Conservation (phyloP, 164 flowering plant species). For the Houttuynia cordata region DNA sequence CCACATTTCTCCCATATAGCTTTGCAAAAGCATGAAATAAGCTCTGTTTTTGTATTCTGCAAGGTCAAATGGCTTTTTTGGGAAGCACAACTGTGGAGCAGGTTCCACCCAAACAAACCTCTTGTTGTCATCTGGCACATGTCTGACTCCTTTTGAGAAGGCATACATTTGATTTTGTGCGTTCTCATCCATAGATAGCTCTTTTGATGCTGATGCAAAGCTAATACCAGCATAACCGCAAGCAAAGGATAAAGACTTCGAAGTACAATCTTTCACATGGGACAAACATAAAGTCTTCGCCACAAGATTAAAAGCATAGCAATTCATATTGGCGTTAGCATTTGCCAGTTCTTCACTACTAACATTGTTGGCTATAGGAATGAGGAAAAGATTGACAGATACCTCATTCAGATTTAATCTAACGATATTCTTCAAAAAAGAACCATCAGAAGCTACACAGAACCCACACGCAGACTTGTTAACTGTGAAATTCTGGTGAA, state of each 20-base stretch:
- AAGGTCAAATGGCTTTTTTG: slow-evolving; percentile 12
- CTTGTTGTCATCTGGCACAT: slow-evolving; percentile 12
- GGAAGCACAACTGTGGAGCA: slow-evolving; percentile 19
- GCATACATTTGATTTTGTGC: slow-evolving; percentile 1
- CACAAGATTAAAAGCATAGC: slow-evolving; percentile 28
- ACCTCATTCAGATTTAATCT: slow-evolving; percentile 33
- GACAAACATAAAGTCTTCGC: slow-evolving; percentile 29
- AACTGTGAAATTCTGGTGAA: slow-evolving; percentile 6
- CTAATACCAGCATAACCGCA: slow-evolving; percentile 45
- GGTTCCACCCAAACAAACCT: slow-evolving; percentile 51
- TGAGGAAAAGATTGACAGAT: slow-evolving; percentile 28
- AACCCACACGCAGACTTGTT: slow-evolving; percentile 6
- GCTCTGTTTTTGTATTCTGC: slow-evolving; percentile 8
- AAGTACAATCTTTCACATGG: slow-evolving; percentile 23
- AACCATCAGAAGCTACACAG: slow-evolving; percentile 10
- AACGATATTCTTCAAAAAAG: slow-evolving; percentile 18
- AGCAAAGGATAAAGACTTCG: slow-evolving; percentile 30
- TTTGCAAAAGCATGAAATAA: slow-evolving; percentile 19
- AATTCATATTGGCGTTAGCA: slow-evolving; percentile 9
- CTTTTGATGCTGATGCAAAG: slow-evolving; percentile 17
- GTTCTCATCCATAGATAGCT: slow-evolving; percentile 8
- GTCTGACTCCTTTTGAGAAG: slow-evolving; percentile 12
- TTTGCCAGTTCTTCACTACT: background rate
- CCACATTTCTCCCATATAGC: slow-evolving; percentile 41
- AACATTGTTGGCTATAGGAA: slow-evolving; percentile 11